Evolutionary conservation across 495 filamentous ascomycete genomes (phyloP).

Genomic region (Penicillium tannophilum): DNA sequence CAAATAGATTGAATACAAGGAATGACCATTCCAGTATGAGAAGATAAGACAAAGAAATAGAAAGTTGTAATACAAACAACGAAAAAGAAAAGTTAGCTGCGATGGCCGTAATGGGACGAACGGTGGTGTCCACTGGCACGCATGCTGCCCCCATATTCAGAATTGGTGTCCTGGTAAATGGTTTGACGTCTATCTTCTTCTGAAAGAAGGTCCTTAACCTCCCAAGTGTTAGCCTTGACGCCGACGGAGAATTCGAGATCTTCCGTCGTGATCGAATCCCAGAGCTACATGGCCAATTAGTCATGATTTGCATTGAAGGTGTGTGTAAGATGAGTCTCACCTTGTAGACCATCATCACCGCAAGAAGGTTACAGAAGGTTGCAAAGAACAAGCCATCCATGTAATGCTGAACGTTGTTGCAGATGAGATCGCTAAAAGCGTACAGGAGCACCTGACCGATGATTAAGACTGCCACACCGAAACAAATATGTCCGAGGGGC

Average conservation of each 20-base stretch:
- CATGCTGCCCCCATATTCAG: conserved; percentile 62
- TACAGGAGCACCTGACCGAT: conserved; percentile 93
- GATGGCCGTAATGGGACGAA: conserved; percentile 37
- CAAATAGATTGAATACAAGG: background rate
- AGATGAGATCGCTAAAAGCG: conserved; percentile 83
- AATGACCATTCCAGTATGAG: background rate
- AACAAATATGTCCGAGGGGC: conserved; percentile 92
- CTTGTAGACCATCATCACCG: conserved; percentile 99
- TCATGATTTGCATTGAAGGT: background rate
- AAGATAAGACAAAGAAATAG: conserved; percentile 12
- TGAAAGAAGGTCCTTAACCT: conserved; percentile 91
- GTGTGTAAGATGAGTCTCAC: conserved; percentile 45
- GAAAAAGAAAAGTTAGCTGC: conserved; percentile 25
- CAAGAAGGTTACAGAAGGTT: conserved; percentile 89
- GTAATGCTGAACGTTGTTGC: conserved; percentile 85
- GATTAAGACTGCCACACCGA: conserved; percentile 90
- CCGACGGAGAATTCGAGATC: conserved; percentile 98
- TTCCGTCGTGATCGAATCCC: conserved; percentile 98
- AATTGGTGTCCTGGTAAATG: conserved; percentile 67
- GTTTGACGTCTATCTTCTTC: conserved; percentile 84
- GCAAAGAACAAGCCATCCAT: conserved; percentile 95
- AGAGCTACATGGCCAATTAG: conserved; percentile 65
- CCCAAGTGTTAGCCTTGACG: conserved; percentile 94
- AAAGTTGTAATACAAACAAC: conserved; percentile 24
- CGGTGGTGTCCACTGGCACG: conserved; percentile 50